Percentiles rank a stretch among this genome's conserved stretches.
Evolutionary conservation across 163 green algal genomes (phyloP).

Genomic region (Scenedesmus sp.): DNA sequence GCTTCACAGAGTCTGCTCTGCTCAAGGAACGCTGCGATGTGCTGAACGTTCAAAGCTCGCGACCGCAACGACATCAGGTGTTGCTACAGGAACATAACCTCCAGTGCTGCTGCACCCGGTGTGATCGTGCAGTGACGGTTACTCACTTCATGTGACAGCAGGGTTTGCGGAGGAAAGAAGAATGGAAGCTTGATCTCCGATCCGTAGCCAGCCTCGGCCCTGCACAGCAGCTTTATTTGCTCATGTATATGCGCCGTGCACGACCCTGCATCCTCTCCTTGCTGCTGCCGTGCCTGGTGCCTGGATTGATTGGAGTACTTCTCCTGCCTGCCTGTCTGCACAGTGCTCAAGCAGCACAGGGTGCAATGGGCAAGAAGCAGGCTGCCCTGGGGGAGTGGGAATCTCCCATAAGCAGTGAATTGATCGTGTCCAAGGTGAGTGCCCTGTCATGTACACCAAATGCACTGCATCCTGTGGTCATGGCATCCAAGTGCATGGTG

Average conservation of each 20-base stretch:
- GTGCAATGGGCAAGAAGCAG: slow-evolving; percentile 37
- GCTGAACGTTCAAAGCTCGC: not conserved
- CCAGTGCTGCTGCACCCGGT: not conserved
- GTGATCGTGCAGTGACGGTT: not conserved
- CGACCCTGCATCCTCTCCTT: not conserved
- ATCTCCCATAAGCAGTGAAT: slow-evolving; percentile 69
- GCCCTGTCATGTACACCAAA: not conserved
- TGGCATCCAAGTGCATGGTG: not conserved
- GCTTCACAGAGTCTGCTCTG: not conserved
- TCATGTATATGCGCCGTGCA: not conserved
- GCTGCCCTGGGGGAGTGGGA: slow-evolving; percentile 70
- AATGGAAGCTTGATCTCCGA: not conserved
- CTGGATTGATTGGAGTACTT: not conserved
- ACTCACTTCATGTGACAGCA: not conserved
- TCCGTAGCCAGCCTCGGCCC: too few species aligned
- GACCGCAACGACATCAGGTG: not conserved
- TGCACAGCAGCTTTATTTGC: too few species aligned
- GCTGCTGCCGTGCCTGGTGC: not conserved
- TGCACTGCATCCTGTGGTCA: not conserved
- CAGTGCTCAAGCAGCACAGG: slow-evolving; percentile 17
- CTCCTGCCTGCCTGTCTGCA: not conserved
- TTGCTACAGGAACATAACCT: too few species aligned
- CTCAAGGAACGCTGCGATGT: not conserved
- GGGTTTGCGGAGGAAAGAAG: not conserved
- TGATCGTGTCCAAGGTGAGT: slow-evolving; percentile 68